These are phyloP conservation scores for Aureococcus anophagefferens DNA, from an alignment of 108 stramenopile species.

Conservation along the genomic window DNA sequence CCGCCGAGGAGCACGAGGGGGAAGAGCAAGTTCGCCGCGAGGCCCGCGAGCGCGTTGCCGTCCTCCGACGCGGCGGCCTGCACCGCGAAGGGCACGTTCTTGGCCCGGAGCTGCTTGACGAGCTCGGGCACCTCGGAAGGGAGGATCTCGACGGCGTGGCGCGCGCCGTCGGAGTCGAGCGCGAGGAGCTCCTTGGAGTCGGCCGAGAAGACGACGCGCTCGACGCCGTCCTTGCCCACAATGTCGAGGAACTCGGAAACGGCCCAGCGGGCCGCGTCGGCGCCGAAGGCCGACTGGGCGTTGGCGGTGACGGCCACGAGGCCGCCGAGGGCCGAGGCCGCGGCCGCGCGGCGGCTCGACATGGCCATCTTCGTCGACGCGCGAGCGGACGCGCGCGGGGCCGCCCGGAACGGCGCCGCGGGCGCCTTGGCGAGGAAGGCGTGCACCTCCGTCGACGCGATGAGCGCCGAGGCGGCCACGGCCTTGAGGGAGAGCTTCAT, in stretches of 20 bases:
- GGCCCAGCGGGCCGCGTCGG: neutral
- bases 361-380: neutral
- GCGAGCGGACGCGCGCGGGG: neutral
- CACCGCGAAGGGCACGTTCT: slow-evolving; percentile 56
- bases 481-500: too few relatives aligned
- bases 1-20: slow-evolving; percentile 75
- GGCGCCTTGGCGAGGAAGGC: neutral
- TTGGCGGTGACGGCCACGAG: neutral
- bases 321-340: neutral
- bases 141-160: slow-evolving; percentile 74
- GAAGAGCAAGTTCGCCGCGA: slow-evolving; percentile 68
- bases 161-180: slow-evolving; percentile 70
- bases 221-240: neutral
- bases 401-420: neutral
- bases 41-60: slow-evolving; percentile 50
- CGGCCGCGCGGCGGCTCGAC: neutral
- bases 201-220: slow-evolving; percentile 40
- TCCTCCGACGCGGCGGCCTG: slow-evolving; percentile 60
- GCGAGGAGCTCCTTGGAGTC: slow-evolving; percentile 78
- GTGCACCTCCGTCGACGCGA: neutral
- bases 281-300: neutral
- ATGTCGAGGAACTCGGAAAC: neutral
- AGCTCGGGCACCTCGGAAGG: slow-evolving; percentile 82
- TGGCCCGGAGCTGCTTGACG: slow-evolving; percentile 66
- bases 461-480: neutral